Evolutionary conservation across 768 basidiomycete species (phyloP), one percentile per base, ranked within the genome.

Genomic region (Suillus cothurnatus): DNA sequence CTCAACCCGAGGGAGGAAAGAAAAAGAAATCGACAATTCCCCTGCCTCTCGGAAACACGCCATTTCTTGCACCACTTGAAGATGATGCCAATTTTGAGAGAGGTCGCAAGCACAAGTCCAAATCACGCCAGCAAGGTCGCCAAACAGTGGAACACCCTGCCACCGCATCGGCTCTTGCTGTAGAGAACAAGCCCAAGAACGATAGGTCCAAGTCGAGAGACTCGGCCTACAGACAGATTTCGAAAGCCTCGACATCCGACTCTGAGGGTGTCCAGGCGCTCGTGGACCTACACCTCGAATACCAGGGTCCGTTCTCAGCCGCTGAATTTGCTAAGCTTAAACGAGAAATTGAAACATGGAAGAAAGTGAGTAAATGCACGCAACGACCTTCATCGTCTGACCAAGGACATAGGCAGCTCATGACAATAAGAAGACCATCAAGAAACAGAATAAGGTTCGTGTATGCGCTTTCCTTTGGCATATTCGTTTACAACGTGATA

Each of bases 361-460:
- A 85, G 74, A 85, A 80, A 71, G 79, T 76, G 39, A 61, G 71
- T 66, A 64, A 57, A 45, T 61, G 28, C 49, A 38, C 19, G 36
- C 34, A 14, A 17, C 23, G n/a, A 36, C 8, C 26, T 47, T 41
- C 14, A 11, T 57, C 31, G 28, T 28, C 65, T 76, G 23, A 71
- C 23, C 26, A 38, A 15, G 3, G 45, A 43, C 45, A 7, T 45
- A 81, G 79, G 70, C 81, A 31, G 70, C 80, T 7, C 74, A 79
- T 26, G 83, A 86, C 21, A 77, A 72, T 62, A 86, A 81, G 73
- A 89, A 85, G 68, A 71, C 70, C 0, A 71, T 81, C 0, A 88
- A 82, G 76, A 86, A 85, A 64, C 85, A 89, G 67, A 76, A 70
- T 56, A 89, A 89, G 82, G 88, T 87, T 31, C 61, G 71, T 66